Evolutionary conservation across 495 filamentous ascomycete genomes (phyloP).

Genomic region (Penicillium dipodomyicola): DNA sequence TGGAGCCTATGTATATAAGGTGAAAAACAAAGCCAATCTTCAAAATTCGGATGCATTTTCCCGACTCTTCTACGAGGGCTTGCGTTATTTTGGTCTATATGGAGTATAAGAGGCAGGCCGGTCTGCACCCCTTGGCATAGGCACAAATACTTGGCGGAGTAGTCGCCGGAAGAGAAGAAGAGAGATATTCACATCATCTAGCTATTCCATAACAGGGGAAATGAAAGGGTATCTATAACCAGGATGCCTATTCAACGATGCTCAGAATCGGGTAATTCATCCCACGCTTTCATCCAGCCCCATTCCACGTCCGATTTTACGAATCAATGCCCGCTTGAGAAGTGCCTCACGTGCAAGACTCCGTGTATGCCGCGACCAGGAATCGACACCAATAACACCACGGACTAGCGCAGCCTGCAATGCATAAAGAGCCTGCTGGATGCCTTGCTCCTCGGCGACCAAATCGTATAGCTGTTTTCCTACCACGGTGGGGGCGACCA

Average conservation of each 20-base stretch:
- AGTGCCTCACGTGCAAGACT: slow-evolving; percentile 85
- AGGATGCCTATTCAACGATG: background rate
- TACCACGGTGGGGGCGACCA: slow-evolving; percentile 92
- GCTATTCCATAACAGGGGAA: background rate
- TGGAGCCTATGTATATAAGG: background rate
- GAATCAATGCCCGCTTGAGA: slow-evolving; percentile 80
- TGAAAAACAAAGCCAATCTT: background rate
- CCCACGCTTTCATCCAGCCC: slow-evolving; percentile 49
- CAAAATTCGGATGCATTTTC: background rate
- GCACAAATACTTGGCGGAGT: too few relatives aligned
- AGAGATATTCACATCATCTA: background rate
- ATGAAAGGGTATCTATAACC: slow-evolving; percentile 21
- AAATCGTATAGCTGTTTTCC: slow-evolving; percentile 87
- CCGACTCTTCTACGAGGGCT: background rate
- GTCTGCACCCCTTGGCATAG: background rate
- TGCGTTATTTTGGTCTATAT: background rate
- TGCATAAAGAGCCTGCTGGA: slow-evolving; percentile 82
- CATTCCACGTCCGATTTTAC: slow-evolving; percentile 87
- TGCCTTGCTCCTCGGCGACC: slow-evolving; percentile 78
- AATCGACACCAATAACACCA: slow-evolving; percentile 73
- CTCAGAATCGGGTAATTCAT: slow-evolving; percentile 1
- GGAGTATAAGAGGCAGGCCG: background rate
- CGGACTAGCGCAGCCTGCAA: slow-evolving; percentile 78
- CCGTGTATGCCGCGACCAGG: slow-evolving; percentile 80
- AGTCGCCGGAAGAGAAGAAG: background rate